Evolutionary conservation across 176 grass and related monocot species (phyloP).

Genomic region (Raddia distichophylla): DNA sequence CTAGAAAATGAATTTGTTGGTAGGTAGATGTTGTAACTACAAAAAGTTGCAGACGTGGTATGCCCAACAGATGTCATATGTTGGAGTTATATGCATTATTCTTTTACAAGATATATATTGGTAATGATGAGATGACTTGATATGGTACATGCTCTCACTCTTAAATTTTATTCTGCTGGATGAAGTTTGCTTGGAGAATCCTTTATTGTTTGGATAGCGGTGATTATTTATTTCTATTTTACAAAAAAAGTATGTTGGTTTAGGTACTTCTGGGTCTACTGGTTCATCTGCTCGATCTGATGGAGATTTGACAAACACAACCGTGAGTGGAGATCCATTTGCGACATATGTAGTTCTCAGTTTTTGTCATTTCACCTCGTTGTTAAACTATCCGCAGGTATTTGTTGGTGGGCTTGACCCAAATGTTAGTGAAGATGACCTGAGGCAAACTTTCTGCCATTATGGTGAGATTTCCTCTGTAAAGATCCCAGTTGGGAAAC

Average conservation of each 20-base stretch:
- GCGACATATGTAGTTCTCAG: conserved; percentile 16
- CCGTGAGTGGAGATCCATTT: conserved; percentile 54
- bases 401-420: conserved; percentile 97
- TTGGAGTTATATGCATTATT: neutral
- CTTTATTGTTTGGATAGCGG: neutral
- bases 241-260: conserved; percentile 19
- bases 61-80: neutral
- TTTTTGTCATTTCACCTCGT: conserved; percentile 27
- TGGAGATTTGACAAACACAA: conserved; percentile 91
- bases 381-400: conserved; percentile 54
- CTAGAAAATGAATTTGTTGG: neutral
- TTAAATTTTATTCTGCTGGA: neutral
- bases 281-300: conserved; percentile 65
- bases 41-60: neutral
- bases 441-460: conserved; percentile 78
- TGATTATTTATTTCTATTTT: conserved; percentile 7
- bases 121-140: neutral
- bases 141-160: neutral
- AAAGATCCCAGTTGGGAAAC: conserved; percentile 92
- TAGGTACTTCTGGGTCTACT: conserved; percentile 76
- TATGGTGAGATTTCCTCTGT: conserved; percentile 91
- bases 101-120: neutral
- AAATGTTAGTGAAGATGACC: conserved; percentile 86
- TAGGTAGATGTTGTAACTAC: neutral
- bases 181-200: conserved; percentile 13